Base-by-base conservation (phyloP, 495 filamentous ascomycete genomes). In the Daldinia grandis region DNA sequence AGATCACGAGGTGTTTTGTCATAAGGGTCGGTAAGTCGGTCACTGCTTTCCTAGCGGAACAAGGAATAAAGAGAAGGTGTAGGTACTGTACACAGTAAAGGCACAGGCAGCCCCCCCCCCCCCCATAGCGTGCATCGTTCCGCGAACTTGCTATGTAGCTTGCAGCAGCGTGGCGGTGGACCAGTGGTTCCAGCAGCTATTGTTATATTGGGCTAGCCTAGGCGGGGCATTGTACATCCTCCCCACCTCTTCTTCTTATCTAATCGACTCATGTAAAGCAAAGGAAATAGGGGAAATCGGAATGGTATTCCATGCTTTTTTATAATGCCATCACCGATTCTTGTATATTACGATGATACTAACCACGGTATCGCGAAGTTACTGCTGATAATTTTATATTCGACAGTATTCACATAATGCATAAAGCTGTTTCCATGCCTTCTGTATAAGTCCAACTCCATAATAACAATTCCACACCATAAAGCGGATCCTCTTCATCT, bases 131-230 rank as follows among this genome's bases (percentile, higher is more conserved):
- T 14, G 53, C 33, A 56, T 56, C 14, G 27, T 14, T 50, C 19
- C 21, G 38, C 21, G 24, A 59, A 27, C 54, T 69, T 37, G 44
- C n/a, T n/a, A n/a, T n/a, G 25, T 50, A 24, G 17, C 42, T n/a
- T 47, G 17, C 17, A 51, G 49, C 24, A 51, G 68, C 68, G 68
- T 71, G 68, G 68, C 68, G 62, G 68, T 71, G 68, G 68, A 53
- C 53, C 68, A 71, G 50, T 71, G 62, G 68, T 66, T 62, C 63
- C 51, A 66, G 58, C 53, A 44, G 33, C 56, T 5, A 58, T 35
- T 30, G 27, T 24, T 50, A 58, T n/a, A 28, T 37, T 55, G 21
- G 37, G 51, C 27, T 25, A 19, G 24, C n/a, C 19, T 47, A 64
- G 38, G 30, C 30, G 30, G 30, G 54, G 54, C 30, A 7, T 6